Conservation (phyloP, 2,329 filamentous ascomycete genomes). For the Ampelomyces quisqualis region DNA sequence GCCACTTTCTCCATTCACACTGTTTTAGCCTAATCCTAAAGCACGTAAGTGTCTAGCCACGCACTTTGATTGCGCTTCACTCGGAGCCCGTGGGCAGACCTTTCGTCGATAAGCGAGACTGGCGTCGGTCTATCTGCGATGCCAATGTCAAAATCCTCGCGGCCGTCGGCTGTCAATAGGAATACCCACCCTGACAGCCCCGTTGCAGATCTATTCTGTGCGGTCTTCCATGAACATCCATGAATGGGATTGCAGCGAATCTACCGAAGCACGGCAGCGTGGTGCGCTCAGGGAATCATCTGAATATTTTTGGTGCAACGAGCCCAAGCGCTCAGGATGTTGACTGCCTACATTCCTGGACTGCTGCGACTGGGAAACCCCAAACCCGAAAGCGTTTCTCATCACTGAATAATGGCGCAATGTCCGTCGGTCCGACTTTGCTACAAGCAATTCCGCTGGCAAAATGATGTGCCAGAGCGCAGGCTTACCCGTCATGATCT, state of each 20-base stretch:
- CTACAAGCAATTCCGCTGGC: neutral
- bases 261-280: neutral
- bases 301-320: neutral
- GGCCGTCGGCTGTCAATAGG: slow-evolving; percentile 6
- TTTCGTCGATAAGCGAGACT: slow-evolving; percentile 1
- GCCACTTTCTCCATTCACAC: too few relatives aligned
- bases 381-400: too few relatives aligned
- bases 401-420: too few relatives aligned
- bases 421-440: slow-evolving; percentile 1
- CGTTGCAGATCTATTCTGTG: slow-evolving; percentile 5
- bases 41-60: too few relatives aligned
- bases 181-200: slow-evolving; percentile 1
- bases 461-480: neutral
- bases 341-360: too few relatives aligned
- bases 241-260: neutral
- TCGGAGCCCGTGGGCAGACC: too few relatives aligned
- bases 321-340: neutral
- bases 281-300: neutral
- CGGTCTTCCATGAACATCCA: neutral
- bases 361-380: too few relatives aligned
- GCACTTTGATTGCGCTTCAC: neutral
- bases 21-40: too few relatives aligned
- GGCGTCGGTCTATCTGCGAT: slow-evolving; percentile 3
- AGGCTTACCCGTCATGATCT: neutral
- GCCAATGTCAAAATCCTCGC: neutral